Percentiles rank a stretch among this genome's conserved stretches.
Conservation (phyloP, 108 stramenopile species). For the Parietichytrium sp. region DNA sequence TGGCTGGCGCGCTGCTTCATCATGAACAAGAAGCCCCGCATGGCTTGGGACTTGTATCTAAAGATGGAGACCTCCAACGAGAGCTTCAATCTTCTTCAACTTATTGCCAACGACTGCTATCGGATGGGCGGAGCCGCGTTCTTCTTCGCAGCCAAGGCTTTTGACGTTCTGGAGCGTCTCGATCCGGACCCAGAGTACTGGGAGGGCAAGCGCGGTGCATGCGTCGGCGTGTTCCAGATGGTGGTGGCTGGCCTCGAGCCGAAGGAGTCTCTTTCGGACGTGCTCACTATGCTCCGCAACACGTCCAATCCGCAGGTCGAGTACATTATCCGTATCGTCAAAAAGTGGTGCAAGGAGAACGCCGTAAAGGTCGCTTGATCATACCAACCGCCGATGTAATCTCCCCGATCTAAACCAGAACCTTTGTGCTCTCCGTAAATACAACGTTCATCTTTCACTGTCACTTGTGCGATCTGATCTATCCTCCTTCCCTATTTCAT, state of each 20-base stretch:
- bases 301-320: constrained; percentile 71
- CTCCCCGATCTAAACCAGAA: no score
- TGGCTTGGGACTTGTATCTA: constrained; percentile 78
- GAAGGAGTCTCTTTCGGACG: constrained; percentile 67
- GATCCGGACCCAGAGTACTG: constrained; percentile 77
- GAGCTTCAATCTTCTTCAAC: constrained; percentile 69
- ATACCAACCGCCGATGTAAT: no score
- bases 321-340: constrained; percentile 68
- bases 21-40: constrained; percentile 70
- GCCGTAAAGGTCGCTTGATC: constrained; percentile 49
- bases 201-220: constrained; percentile 77
- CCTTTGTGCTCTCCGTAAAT: no score
- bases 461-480: no score
- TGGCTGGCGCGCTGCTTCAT: constrained; percentile 66
- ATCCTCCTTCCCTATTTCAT: no score
- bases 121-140: constrained; percentile 46
- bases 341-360: constrained; percentile 66
- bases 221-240: constrained; percentile 74
- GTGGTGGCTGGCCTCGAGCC: constrained; percentile 63
- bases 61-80: constrained; percentile 70
- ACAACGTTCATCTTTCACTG: no score
- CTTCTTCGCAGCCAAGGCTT: constrained; percentile 53
- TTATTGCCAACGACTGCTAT: constrained; percentile 83
- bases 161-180: constrained; percentile 69
- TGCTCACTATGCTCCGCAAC: constrained; percentile 67